Base-by-base conservation (phyloP, 257 asterid species). In the Solanum pinnatisectum region DNA sequence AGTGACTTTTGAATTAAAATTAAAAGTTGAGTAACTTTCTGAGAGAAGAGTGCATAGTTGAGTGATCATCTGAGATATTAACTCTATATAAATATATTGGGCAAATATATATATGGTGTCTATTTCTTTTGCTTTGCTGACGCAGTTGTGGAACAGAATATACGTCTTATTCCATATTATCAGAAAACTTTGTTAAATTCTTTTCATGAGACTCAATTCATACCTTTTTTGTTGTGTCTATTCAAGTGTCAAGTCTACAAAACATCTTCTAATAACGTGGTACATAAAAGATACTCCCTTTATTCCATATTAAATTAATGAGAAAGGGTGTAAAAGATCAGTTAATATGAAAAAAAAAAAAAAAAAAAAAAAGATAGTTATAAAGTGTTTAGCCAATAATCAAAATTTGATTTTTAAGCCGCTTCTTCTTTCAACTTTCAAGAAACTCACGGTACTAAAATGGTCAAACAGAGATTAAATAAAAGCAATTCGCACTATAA, bases 181-280 rank as follows among this genome's bases (percentile, higher is more conserved):
- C 63, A 52, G n/a, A 18, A 52, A 18, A 20, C n/a, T 52, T 2
- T 6, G 63, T 52, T 18, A 52, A 52, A 52, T 16, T 52, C 10
- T 52, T 16, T 52, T 52, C 23, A 52, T 6, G n/a, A 52, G n/a
- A 52, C 63, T 52, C 63, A 18, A 52, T 52, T 52, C 63, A 52
- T 56, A 20, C 5, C 25, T 59, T 20, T 20, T 20, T 44, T 4
- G 3, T 59, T 7, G 11, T 7, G 25, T 22, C 30, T 22, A 60
- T 60, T 22, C 25, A 60, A 22, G 30, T 60, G 68, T 60, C 68
- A 60, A 60, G 13, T 60, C 68, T 60, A 60, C 10, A 10, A 22
- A 22, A 44, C 83, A 89, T 89, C 83, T 86, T 46, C 89, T 88
- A 20, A 9, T 4, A 87, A 84, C 90, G 93, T 90, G 90, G 90